phyloP scores from a whole-genome alignment of 2,329 filamentous ascomycete genomes.

The Ilyonectria robusta region DNA sequence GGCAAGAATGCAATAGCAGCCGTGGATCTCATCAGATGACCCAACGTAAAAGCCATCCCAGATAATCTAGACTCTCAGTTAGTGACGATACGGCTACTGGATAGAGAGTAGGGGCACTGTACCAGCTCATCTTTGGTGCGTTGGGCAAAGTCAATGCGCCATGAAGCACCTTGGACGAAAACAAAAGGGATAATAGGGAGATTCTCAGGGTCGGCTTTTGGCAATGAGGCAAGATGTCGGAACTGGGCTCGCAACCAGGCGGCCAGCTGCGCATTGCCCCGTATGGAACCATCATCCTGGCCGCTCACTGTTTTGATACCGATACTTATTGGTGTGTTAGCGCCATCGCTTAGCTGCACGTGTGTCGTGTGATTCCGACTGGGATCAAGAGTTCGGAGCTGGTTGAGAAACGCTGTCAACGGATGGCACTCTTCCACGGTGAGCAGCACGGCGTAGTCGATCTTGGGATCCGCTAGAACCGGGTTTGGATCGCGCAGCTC shows the following conservation, averaged over 20 bases:
- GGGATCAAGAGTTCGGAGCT: background rate
- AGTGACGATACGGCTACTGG: background rate
- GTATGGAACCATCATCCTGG: conserved; percentile 5
- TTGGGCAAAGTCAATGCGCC: conserved; percentile 30
- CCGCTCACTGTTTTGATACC: conserved; percentile 12
- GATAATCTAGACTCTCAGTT: conserved; percentile 5
- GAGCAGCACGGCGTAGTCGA: conserved; percentile 19
- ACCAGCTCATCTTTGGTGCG: conserved; percentile 16
- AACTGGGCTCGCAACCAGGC: conserved; percentile 27
- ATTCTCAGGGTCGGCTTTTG: background rate
- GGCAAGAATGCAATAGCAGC: conserved; percentile 17
- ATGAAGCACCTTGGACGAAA: conserved; percentile 19
- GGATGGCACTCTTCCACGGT: background rate
- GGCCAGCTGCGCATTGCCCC: conserved; percentile 9
- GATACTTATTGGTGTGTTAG: conserved; percentile 10
- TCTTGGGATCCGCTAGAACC: conserved; percentile 8
- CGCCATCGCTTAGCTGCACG: conserved; percentile 10
- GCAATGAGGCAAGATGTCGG: conserved; percentile 23
- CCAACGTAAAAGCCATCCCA: conserved; percentile 14
- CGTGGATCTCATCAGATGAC: conserved; percentile 8
- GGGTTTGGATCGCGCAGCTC: conserved; percentile 13
- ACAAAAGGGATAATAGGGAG: conserved; percentile 23
- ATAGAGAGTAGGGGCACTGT: background rate
- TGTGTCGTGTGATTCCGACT: background rate
- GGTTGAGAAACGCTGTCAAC: background rate